Evolutionary conservation across 2,329 filamentous ascomycete species (phyloP), one percentile per base, ranked within the genome.

Genomic region (Fusarium sp.): DNA sequence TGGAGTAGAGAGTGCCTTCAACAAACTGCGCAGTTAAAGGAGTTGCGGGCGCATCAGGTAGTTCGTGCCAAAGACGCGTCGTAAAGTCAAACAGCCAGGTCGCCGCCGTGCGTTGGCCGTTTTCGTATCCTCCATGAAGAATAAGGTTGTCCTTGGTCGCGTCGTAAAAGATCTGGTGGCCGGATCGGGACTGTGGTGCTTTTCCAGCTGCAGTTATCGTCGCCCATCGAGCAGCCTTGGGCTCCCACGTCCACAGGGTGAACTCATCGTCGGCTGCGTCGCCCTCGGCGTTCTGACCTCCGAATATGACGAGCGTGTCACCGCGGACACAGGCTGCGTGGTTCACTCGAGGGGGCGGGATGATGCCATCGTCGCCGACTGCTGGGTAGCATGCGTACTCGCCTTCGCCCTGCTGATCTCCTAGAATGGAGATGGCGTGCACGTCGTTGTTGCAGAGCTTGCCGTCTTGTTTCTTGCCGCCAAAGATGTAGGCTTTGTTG

Each of bases 331-430:
- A 68, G 0, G 65, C 55, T 1, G 65, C 65, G 19, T 68, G 65
- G 1, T 53, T 52, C 2, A 51, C 19, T 15, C 65, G 43, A 3
- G 50, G 47, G 0, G 54, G 15, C 1, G 65, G 65, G 4, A 40
- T 44, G 6, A 39, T 36, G 6, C 45, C 49, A 1, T 59, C 63
- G 1, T 57, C 58, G 0, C 58, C 53, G 1, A 66, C 61, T 0
- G 65, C 61, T 9, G 65, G 65, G 5, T 68, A 68, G 10, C 65
- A 68, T 0, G 65, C 65, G 9, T 68, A 68, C 13, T 68, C 65
- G 3, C 38, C 25, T 15, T 66, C 25, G 1, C 49, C 54, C 4
- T 24, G 13, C 0, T 49, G 31, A 2, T 55, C 42, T 4, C 34
- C 49, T 5, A 44, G 36, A 0, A 68, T 43, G 0, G 61, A 46